Conservation (phyloP, 768 basidiomycete species). For the Leccinum boreale region DNA sequence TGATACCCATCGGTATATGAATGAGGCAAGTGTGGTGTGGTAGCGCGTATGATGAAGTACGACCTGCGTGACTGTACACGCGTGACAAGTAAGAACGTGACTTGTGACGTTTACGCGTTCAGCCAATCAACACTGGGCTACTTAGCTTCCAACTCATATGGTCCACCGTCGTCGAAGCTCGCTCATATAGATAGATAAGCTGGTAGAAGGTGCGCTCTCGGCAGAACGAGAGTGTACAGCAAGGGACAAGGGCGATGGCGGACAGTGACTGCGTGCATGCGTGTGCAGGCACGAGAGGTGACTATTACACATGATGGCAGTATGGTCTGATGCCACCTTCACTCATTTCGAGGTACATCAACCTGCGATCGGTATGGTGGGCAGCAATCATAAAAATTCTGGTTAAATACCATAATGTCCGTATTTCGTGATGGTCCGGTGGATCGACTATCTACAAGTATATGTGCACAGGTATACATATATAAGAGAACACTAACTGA, state of each 20-base stretch:
- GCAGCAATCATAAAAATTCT: neutral
- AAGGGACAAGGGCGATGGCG: too few species aligned
- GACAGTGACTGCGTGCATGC: too few species aligned
- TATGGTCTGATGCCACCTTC: too few species aligned
- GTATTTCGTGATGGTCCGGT: neutral
- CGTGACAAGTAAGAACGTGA: slow-evolving; percentile 13
- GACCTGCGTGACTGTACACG: slow-evolving; percentile 11
- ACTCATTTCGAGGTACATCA: neutral
- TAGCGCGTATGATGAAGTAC: neutral
- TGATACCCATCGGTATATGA: slow-evolving; percentile 73
- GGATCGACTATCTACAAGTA: neutral
- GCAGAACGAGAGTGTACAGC: too few species aligned
- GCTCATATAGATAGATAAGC: neutral
- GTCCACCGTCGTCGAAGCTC: neutral
- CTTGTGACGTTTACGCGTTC: slow-evolving; percentile 13
- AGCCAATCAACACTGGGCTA: neutral
- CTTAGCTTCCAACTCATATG: too few species aligned
- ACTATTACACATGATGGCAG: too few species aligned
- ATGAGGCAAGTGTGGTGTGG: neutral
- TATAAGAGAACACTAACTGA: neutral
- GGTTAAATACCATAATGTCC: neutral
- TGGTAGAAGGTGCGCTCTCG: neutral
- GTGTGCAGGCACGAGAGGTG: too few species aligned
- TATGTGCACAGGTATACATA: neutral
- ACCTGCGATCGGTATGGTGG: neutral